Evolutionary conservation across 2,329 filamentous ascomycete species (phyloP), one percentile per base, ranked within the genome.

Genomic region (Epichloe hybrida): DNA sequence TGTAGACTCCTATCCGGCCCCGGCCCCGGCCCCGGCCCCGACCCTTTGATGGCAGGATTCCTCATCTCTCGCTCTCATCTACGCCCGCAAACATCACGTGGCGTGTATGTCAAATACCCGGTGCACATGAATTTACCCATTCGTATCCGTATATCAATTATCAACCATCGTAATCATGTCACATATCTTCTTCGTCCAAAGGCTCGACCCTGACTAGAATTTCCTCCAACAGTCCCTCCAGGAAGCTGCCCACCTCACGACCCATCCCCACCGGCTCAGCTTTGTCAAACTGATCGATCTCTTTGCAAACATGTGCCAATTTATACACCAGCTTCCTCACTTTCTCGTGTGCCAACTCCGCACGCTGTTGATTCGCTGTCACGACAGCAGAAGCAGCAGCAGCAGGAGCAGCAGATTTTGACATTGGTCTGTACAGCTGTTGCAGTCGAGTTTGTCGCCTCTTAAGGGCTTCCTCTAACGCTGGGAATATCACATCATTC

Each of bases 141-240:
- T 4, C 7, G 31, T 31, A 11, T 31, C 31, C 31, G 31, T 31
- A 11, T 2, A 31, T 31, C 31, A 9, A 31, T 31, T 9, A 31
- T 31, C n/a, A 38, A 7, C 27, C 17, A n/a, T 47, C 21, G 23
- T 48, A 50, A 53, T 49, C 52, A 50, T 49, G 51, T 57, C 52
- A 58, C 55, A 59, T 58, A 50, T 81, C 79, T n/a, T 80, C 79
- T 58, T 88, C 86, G 60, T 93, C 87, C 54, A 89, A 74, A 4
- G 90, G 87, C 70, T 97, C 91, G 13, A 97, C 88, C 51, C 93
- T 73, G 37, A 96, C 89, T 21, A 98, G 71, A 23, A 98, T 84
- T 72, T 98, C 93, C 66, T 98, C 93, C 36, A 98, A 71, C 55
- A 97, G 79, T 0, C 90, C 91, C 66, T 98, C 93, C 7, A 97